Evolutionary conservation across 2,329 filamentous ascomycete species (phyloP).

Genomic region (Calonectria pseudoreteaudii): DNA sequence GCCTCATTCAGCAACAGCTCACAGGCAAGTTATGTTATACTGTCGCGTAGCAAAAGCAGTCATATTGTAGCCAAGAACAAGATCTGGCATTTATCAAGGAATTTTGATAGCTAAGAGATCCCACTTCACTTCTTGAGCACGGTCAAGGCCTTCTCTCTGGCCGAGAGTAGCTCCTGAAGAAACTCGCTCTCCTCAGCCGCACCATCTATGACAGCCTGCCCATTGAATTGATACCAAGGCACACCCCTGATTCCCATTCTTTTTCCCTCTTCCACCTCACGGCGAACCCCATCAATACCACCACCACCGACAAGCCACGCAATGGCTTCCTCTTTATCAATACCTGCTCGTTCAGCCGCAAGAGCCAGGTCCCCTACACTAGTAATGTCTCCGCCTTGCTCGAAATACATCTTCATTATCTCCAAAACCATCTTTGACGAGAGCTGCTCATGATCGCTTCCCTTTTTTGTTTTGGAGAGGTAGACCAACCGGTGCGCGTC

Average conservation of each 20-base stretch:
- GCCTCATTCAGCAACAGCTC: not conserved
- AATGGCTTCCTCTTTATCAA: not conserved
- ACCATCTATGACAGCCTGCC: not conserved
- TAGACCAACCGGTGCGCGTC: not conserved
- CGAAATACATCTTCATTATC: not conserved
- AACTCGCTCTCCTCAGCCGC: not conserved
- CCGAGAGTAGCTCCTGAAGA: not conserved
- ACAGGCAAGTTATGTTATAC: not conserved
- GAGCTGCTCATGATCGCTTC: not conserved
- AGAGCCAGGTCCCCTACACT: not conserved
- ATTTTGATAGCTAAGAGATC: fast-evolving
- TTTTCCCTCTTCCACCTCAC: not conserved
- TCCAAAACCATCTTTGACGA: not conserved
- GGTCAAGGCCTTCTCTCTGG: not conserved
- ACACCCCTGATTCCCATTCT: not conserved
- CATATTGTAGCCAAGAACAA: not conserved
- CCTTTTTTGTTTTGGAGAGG: not conserved
- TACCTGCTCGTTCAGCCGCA: not conserved
- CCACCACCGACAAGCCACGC: not conserved
- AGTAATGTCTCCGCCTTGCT: not conserved
- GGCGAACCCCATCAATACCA: not conserved
- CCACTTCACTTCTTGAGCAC: not conserved
- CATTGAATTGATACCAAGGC: not conserved
- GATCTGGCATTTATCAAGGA: not conserved
- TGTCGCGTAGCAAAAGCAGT: not conserved